These are phyloP conservation scores for Pyricularia grisea DNA, from an alignment of 2,329 filamentous ascomycete genomes.

Conservation along the genomic window DNA sequence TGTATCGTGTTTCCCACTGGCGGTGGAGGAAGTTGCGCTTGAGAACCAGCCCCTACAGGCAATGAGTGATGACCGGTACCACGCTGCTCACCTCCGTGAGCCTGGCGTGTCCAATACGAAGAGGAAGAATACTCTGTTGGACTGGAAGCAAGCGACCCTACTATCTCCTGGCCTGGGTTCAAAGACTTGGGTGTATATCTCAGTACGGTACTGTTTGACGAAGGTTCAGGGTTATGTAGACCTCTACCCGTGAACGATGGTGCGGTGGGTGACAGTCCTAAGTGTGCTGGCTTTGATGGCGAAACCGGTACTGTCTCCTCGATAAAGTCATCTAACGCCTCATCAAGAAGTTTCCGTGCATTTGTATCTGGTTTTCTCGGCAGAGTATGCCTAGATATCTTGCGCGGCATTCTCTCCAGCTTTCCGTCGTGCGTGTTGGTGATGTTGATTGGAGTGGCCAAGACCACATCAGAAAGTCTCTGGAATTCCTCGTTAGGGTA, in stretches of 20 bases:
- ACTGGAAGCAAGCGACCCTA: not conserved
- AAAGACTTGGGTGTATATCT: not conserved
- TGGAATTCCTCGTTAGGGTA: constrained; percentile 68
- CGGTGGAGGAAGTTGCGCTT: not conserved
- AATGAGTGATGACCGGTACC: not conserved
- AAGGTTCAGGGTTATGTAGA: not conserved
- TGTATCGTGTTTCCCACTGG: not conserved
- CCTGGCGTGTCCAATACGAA: not conserved
- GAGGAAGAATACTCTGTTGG: not conserved
- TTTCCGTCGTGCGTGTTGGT: constrained; percentile 45
- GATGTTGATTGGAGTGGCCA: constrained; percentile 57
- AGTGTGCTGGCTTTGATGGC: not conserved
- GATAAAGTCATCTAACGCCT: constrained; percentile 42
- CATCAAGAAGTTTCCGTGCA: constrained; percentile 50
- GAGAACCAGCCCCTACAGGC: not conserved
- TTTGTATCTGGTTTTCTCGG: constrained; percentile 48
- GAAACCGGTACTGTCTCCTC: constrained; percentile 9
- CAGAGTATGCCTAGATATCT: constrained; percentile 65
- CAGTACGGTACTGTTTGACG: not conserved
- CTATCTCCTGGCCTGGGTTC: not conserved
- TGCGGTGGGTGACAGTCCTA: not conserved
- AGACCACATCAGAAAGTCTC: constrained; percentile 58
- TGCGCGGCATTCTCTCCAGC: constrained; percentile 68
- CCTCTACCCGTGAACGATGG: not conserved
- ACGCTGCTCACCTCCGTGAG: not conserved